These are phyloP conservation scores for Rhizophora mangle DNA, from an alignment of 345 rosid genomes.

Conservation along the genomic window DNA sequence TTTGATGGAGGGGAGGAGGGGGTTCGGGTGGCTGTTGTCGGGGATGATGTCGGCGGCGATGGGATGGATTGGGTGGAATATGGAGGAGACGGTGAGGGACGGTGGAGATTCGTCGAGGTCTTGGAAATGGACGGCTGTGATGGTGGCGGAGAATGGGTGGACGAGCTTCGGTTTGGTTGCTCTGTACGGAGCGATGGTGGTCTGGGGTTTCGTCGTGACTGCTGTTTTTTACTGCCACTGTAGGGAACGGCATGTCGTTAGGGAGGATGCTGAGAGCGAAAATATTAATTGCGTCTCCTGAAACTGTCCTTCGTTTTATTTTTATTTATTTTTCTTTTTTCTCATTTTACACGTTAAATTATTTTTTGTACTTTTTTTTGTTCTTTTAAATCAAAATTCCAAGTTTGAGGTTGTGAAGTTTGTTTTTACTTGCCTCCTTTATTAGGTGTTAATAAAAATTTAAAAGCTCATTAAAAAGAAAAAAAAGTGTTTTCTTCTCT, in stretches of 20 bases:
- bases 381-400: too few relatives aligned
- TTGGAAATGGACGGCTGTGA: conserved; percentile 29
- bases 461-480: too few relatives aligned
- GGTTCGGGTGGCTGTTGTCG: conserved; percentile 50
- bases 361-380: too few relatives aligned
- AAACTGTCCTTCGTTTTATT: neutral
- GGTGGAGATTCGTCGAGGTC: conserved; percentile 26
- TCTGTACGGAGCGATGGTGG: conserved; percentile 48
- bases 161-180: conserved; percentile 41
- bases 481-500: too few relatives aligned
- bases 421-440: too few relatives aligned
- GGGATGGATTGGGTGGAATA: conserved; percentile 46
- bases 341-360: neutral
- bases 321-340: neutral
- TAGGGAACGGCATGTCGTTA: conserved; percentile 30
- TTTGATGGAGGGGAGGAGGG: conserved; percentile 55
- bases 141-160: conserved; percentile 34
- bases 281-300: neutral
- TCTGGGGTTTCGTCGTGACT: conserved; percentile 56
- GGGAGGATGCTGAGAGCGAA: neutral
- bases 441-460: too few relatives aligned
- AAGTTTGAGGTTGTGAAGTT: too few relatives aligned
- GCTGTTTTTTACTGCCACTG: conserved; percentile 65
- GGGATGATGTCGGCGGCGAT: conserved; percentile 40
- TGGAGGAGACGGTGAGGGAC: conserved; percentile 43